These are phyloP conservation scores for Elongisporangium anandrum DNA, from an alignment of 352 stramenopile genomes.

Conservation along the genomic window DNA sequence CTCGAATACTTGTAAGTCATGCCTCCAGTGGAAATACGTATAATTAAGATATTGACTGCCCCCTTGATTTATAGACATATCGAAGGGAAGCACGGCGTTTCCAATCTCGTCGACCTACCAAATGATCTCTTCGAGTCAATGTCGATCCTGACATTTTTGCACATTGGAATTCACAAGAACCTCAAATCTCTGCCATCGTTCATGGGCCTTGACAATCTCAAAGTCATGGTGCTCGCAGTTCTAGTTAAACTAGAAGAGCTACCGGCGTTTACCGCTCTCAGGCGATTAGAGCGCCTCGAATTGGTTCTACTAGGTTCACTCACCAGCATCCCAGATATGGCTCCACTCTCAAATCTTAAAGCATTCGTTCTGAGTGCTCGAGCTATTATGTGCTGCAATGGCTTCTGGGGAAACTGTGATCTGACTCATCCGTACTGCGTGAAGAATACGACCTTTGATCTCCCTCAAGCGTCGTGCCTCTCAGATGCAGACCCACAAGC, in stretches of 20 bases:
- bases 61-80: slow-evolving; percentile 5
- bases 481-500: too few species aligned
- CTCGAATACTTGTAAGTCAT: slow-evolving; percentile 32
- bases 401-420: slow-evolving; percentile 18
- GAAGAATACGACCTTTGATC: too few species aligned
- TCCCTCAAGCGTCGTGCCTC: too few species aligned
- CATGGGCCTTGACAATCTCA: slow-evolving; percentile 25
- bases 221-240: slow-evolving; percentile 18
- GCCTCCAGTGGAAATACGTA: too few species aligned
- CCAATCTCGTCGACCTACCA: slow-evolving; percentile 13
- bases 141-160: slow-evolving; percentile 27
- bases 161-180: slow-evolving; percentile 18
- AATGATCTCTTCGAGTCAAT: slow-evolving; percentile 32
- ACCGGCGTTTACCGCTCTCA: slow-evolving; percentile 11
- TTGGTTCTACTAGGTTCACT: slow-evolving; percentile 10
- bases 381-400: slow-evolving; percentile 25
- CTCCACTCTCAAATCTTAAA: slow-evolving; percentile 13
- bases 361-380: slow-evolving; percentile 14
- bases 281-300: slow-evolving; percentile 16
- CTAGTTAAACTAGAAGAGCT: slow-evolving; percentile 14
- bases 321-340: slow-evolving; percentile 19
- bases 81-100: slow-evolving; percentile 7
- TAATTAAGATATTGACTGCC: too few species aligned
- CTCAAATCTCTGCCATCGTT: slow-evolving; percentile 24
- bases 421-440: neutral